Evolutionary conservation across 345 rosid species (phyloP), one percentile per base, ranked within the genome.

Genomic region (Acer campestre): DNA sequence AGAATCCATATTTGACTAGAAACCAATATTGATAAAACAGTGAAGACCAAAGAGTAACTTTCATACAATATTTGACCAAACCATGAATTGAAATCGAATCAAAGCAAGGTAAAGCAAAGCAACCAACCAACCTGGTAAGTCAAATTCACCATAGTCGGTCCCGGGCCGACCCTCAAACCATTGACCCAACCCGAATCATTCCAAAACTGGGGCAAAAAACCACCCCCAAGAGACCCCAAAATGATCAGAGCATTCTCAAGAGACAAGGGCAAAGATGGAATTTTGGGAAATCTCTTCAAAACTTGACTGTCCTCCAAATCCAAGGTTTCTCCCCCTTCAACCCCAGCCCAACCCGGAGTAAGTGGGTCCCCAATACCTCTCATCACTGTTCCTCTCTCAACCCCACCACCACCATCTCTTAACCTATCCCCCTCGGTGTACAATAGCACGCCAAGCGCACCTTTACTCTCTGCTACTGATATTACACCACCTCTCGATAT

Each of bases 301-400:
- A 90, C 97, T 78, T 79, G 84, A n/a, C 67, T 80, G 75, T 91
- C 94, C 18, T 89, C 94, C 59, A 85, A 70, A 7, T 81, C 85
- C 81, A 96, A 73, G 55, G 86, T 82, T 82, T 96, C 98, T 6
- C 97, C 94, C 27, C 88, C 95, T 3, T 84, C 91, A 58, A 85
- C 88, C 80, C 86, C 93, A 68, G 92, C 90, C 97, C 97, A 96
- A 46, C 99, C 99, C 6, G 99, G 99, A 71, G 82, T 94, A 27
- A 88, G 75, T 66, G 98, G 97, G 93, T 96, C 99, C 83, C 99
- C 99, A 40, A 92, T 79, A 13, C 97, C 99, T 77, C 87, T 89
- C 95, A 94, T 92, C 38, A 94, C 97, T 9, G 98, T 96, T 61
- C 99, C 99, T 82, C 99, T 91, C 83, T 93, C 98, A 17, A 89